Base-by-base conservation (phyloP, 257 asterid genomes). In the Striga asiatica region DNA sequence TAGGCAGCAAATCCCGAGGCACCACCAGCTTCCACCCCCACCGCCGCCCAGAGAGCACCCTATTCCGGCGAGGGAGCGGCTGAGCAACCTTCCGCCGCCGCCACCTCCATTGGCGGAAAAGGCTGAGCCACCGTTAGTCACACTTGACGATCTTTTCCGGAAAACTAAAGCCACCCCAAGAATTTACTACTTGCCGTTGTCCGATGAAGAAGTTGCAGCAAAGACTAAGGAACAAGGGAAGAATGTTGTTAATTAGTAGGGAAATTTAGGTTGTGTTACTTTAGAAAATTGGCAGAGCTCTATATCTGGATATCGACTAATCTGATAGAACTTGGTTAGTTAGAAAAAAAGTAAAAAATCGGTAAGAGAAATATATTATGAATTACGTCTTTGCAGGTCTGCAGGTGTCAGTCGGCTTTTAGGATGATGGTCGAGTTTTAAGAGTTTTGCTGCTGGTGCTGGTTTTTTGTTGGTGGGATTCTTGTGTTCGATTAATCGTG, bases 381-480 rank as follows among this genome's bases (percentile, higher is more conserved):
- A 46, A 75, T 79, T 76, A 68, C 81, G 59, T 85, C 76, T 85
- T 85, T 85, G 95, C 95, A 82, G 93, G 93, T 85, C 73, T 82
- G 89, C 95, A 85, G 95, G 93, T 81, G 72, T 41, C 19, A n/a
- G n/a, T n/a, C n/a, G 1, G 78, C 74, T 24, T 71, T 60, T 74
- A 76, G 77, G 78, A 78, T 66, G 78, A 76, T 61, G 71, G 68
- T 64, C 74, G 61, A 31, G 73, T 42, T 67, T 66, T n/a, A 14
- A 55, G 60, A 61, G 78, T 68, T 74, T 79, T 51, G 76, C 82
- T 62, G 81, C 56, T n/a, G n/a, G 78, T 76, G 74, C 60, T 55
- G 75, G 71, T 56, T 56, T 71, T 41, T n/a, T n/a, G n/a, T n/a
- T n/a, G n/a, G n/a, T n/a, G n/a, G n/a, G n/a, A n/a, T n/a, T n/a